Evolutionary conservation across 2,329 filamentous ascomycete species (phyloP).

Genomic region (Apiospora kogelbergensis): DNA sequence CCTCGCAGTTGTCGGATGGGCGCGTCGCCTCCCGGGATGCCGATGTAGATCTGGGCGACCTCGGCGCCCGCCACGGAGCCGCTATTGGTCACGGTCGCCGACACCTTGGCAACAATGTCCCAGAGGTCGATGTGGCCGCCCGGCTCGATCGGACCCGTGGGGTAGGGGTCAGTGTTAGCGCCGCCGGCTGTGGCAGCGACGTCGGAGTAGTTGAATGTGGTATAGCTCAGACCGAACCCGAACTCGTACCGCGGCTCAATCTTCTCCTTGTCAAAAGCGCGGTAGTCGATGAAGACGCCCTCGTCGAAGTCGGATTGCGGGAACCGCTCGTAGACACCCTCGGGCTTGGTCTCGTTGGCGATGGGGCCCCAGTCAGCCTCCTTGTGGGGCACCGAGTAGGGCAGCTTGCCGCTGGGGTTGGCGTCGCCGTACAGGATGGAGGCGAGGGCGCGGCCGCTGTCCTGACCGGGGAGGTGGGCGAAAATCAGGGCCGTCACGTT

Average conservation of each 20-base stretch:
- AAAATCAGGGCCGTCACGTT: constrained; percentile 76
- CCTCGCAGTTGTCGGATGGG: constrained; percentile 60
- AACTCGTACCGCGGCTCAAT: constrained; percentile 64
- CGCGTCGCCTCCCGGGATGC: constrained; percentile 32
- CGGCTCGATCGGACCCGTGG: constrained; percentile 33
- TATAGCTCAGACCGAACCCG: constrained; percentile 67
- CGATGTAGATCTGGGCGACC: constrained; percentile 46
- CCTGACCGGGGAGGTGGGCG: constrained; percentile 69
- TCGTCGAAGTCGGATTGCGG: constrained; percentile 49
- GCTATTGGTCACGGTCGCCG: constrained; percentile 38
- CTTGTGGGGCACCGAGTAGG: constrained; percentile 51
- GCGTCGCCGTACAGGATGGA: constrained; percentile 69
- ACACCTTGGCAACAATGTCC: constrained; percentile 40
- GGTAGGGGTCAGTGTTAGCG: constrained; percentile 26
- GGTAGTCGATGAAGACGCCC: constrained; percentile 64
- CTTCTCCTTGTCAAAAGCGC: constrained; percentile 58
- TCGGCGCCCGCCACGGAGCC: constrained; percentile 40
- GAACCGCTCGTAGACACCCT: constrained; percentile 38
- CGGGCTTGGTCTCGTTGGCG: constrained; percentile 35
- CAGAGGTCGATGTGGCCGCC: constrained; percentile 45
- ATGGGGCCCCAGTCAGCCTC: constrained; percentile 44
- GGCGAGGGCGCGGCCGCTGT: constrained; percentile 71
- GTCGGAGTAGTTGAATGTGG: constrained; percentile 60
- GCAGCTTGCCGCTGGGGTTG: constrained; percentile 46
- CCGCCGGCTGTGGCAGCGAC: not conserved